Percentiles rank a stretch among this genome's conserved stretches.
phyloP scores from a whole-genome alignment of 106 monocot genomes.

The Dendrobium catenatum region DNA sequence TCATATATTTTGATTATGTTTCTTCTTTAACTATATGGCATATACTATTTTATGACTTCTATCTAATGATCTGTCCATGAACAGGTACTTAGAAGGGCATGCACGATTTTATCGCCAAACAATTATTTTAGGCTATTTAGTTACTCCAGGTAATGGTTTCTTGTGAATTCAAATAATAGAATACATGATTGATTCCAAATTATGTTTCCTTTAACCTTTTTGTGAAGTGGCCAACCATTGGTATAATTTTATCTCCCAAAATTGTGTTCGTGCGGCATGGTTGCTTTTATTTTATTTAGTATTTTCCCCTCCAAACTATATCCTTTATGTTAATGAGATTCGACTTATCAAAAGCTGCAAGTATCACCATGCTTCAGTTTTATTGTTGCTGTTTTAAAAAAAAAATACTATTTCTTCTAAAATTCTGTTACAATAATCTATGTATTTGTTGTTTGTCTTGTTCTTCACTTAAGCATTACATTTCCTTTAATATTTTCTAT shows the following conservation, averaged over 20 bases:
- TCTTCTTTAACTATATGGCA: neutral
- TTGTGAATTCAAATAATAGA: neutral
- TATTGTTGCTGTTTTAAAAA: neutral
- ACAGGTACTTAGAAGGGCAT: slow-evolving; percentile 88
- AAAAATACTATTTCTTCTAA: no score
- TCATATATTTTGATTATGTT: neutral
- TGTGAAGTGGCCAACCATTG: neutral
- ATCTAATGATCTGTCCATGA: neutral
- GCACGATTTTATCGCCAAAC: slow-evolving; percentile 93
- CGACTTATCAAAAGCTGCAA: no score
- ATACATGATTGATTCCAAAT: neutral
- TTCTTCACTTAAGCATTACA: no score
- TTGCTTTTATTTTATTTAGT: neutral
- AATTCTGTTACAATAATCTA: no score
- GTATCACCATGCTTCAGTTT: neutral
- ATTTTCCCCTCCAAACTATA: neutral
- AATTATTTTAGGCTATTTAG: slow-evolving; percentile 66
- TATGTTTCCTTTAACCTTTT: neutral
- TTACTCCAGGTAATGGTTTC: slow-evolving; percentile 58
- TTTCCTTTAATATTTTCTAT: no score
- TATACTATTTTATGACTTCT: neutral
- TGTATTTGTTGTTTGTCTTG: no score
- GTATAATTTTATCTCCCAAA: neutral
- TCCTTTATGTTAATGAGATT: neutral
- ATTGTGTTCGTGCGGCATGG: neutral